Evolutionary conservation across 2,329 filamentous ascomycete species (phyloP).

Genomic region (Triangularia setosa): DNA sequence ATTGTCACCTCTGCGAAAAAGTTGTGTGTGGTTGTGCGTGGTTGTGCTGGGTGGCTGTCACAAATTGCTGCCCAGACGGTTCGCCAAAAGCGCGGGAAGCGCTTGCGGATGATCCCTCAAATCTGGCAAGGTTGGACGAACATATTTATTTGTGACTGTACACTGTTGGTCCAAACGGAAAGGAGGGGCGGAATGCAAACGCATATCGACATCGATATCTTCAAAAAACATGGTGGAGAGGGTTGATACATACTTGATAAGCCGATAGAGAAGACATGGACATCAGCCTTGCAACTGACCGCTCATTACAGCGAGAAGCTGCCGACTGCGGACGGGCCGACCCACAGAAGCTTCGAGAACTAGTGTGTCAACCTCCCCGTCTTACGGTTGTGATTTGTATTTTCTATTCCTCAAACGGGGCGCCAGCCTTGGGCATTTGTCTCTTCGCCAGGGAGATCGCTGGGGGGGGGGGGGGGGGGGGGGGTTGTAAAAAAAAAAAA

Average conservation of each 20-base stretch:
- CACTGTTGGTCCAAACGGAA: neutral
- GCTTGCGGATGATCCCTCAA: neutral
- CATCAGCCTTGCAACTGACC: neutral
- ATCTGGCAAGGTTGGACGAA: neutral
- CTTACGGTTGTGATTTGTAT: slow-evolving; percentile 9
- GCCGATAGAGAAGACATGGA: neutral
- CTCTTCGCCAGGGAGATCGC: neutral
- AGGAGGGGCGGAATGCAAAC: too few relatives aligned
- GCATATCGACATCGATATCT: neutral
- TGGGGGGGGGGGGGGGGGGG: too few relatives aligned
- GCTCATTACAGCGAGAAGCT: neutral
- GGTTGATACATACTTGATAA: too few relatives aligned
- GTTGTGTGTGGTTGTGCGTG: neutral
- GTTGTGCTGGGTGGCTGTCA: neutral
- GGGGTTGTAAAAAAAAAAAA: too few relatives aligned
- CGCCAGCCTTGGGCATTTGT: slow-evolving; percentile 3
- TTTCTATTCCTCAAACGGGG: slow-evolving; percentile 2
- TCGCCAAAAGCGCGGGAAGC: slow-evolving; percentile 3
- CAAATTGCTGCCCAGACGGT: neutral
- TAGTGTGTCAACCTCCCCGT: slow-evolving; percentile 20
- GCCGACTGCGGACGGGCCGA: slow-evolving; percentile 16
- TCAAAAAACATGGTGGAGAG: neutral
- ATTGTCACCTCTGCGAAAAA: slow-evolving; percentile 8
- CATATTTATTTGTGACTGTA: neutral
- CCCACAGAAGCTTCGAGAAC: slow-evolving; percentile 47